These are phyloP conservation scores for Vigna hirtella DNA, from an alignment of 306 rosid species.

Conservation along the genomic window DNA sequence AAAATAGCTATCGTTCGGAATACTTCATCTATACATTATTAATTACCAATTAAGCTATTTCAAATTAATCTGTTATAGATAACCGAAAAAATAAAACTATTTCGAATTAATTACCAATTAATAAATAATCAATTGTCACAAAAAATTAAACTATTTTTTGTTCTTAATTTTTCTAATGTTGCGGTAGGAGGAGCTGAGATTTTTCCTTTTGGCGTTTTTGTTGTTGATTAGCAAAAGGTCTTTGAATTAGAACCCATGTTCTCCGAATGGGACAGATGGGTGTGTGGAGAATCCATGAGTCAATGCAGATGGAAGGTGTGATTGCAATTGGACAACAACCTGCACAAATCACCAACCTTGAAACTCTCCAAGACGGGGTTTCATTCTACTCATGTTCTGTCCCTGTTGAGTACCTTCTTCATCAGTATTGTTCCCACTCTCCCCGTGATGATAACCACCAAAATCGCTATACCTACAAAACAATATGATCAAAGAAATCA, in stretches of 20 bases:
- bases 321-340: constrained; percentile 61
- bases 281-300: constrained; percentile 60
- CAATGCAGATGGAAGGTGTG: constrained; percentile 70
- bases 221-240: too few species aligned
- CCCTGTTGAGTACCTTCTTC: constrained; percentile 8
- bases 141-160: too few species aligned
- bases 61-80: too few species aligned
- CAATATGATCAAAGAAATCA: constrained; percentile 56
- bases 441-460: constrained; percentile 56
- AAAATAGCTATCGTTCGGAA: too few species aligned
- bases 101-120: too few species aligned
- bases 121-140: too few species aligned
- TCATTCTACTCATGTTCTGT: neutral
- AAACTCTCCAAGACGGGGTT: constrained; percentile 57
- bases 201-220: too few species aligned
- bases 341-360: constrained; percentile 66
- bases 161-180: too few species aligned
- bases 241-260: constrained; percentile 42
- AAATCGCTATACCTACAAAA: constrained; percentile 63
- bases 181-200: too few species aligned
- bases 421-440: constrained; percentile 29
- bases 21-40: too few species aligned
- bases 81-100: too few species aligned
- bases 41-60: too few species aligned
- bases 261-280: constrained; percentile 72